Evolutionary conservation across 345 rosid species (phyloP), one percentile per base, ranked within the genome.

Genomic region (Draba incana): DNA sequence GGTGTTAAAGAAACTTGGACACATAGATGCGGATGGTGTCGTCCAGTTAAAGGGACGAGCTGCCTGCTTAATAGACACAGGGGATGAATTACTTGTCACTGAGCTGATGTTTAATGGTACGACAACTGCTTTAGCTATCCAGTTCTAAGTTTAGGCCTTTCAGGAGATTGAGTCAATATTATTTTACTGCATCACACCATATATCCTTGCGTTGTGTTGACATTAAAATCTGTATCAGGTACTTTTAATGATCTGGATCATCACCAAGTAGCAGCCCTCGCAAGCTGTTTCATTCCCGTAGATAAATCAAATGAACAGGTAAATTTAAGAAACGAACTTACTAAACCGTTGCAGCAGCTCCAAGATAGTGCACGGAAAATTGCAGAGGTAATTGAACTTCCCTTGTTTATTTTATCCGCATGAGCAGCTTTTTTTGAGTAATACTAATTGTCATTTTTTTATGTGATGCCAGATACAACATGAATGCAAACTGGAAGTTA

Each of bases 41-140:
- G 96, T 94, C 75, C 96, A 83, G 82, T 68, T 94, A 56, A 94
- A 91, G 80, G 98, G 99, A 68, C 82, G 98, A 69, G 99, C 98
- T 77, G 98, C 99, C 64, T 94, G 98, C 81, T 86, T 94, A 86
- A 86, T 94, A 70, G 99, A 94, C 82, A 94, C 99, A 20, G 99
- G 97, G 79, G 99, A 94, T 77, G 99, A 94, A 81, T 82, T 94
- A 45, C 97, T 94, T 72, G 99, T 94, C 61, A 94, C 99, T 39
- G 99, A 92, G 71, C 86, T 91, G 67, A 94, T 94, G 98, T 94
- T 94, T 49, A 94, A 94, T 74, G 99, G 99, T 91, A 77, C 72
- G 47, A 53, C 42, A 14, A 52, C 53, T 46, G 24, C 51, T 66
- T 64, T 37, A 45, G 41, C 31, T 56, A 55, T 48, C 50, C 35